Percentiles rank a stretch among this genome's conserved stretches.
Evolutionary conservation across 2,329 filamentous ascomycete species (phyloP).

Genomic region (Ascochyta fabae): DNA sequence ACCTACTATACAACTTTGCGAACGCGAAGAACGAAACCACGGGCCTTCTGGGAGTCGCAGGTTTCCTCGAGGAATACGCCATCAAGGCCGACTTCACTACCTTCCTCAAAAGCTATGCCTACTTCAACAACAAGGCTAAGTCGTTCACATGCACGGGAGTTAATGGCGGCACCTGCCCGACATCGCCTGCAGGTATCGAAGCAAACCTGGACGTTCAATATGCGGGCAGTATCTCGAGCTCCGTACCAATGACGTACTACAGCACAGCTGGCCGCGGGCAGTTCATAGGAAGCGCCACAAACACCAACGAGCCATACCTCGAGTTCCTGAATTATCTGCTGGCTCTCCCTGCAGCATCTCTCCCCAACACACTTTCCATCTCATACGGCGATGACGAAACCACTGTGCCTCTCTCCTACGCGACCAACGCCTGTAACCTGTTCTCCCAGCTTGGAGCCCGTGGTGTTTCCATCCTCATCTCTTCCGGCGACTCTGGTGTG

Average conservation of each 20-base stretch:
- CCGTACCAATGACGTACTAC: conserved; percentile 22
- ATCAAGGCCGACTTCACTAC: conserved; percentile 28
- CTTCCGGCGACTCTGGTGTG: conserved; percentile 63
- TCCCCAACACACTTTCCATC: conserved; percentile 68
- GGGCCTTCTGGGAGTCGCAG: conserved; percentile 27
- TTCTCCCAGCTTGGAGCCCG: conserved; percentile 68
- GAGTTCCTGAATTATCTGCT: conserved; percentile 65
- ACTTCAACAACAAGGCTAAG: conserved; percentile 25
- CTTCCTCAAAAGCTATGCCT: conserved; percentile 27
- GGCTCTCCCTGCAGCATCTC: conserved; percentile 56
- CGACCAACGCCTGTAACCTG: conserved; percentile 63
- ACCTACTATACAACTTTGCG: conserved; percentile 32
- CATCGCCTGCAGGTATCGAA: conserved; percentile 24
- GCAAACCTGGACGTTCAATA: conserved; percentile 31
- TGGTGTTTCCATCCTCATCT: conserved; percentile 65
- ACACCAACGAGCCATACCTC: conserved; percentile 71
- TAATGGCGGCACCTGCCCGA: conserved; percentile 25
- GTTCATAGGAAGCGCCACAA: conserved; percentile 51
- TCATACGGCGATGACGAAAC: conserved; percentile 72
- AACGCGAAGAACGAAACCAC: conserved; percentile 20
- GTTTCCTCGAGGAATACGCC: conserved; percentile 33
- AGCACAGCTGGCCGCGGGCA: conserved; percentile 73
- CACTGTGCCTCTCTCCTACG: conserved; percentile 65
- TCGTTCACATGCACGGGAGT: conserved; percentile 24
- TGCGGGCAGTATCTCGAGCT: conserved; percentile 29